Conservation (phyloP, 441 rosid species). For the Daphne laureola region DNA sequence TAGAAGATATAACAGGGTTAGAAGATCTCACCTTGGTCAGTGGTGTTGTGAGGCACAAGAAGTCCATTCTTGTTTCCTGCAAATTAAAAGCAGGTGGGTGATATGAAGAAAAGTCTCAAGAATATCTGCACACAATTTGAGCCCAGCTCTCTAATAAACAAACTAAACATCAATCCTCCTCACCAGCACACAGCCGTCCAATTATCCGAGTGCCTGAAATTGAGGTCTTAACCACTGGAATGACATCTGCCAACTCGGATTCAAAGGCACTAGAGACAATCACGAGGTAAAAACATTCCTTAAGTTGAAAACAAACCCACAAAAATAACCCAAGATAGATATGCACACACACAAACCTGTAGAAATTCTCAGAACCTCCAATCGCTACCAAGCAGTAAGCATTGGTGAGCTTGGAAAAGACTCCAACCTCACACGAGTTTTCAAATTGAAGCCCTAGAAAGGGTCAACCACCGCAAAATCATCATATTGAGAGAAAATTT, state of each 20-base stretch:
- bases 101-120: not conserved
- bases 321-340: not conserved
- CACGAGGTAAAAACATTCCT: conserved; percentile 4
- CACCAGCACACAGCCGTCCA: conserved; percentile 87
- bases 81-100: conserved; percentile 2
- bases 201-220: conserved; percentile 74
- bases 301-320: not conserved
- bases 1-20: not conserved
- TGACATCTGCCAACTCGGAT: conserved; percentile 65
- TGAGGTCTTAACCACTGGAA: conserved; percentile 87
- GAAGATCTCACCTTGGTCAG: conserved; percentile 71
- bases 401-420: conserved; percentile 91
- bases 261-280: conserved; percentile 51
- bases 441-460: conserved; percentile 82
- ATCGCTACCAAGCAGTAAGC: conserved; percentile 92
- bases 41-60: conserved; percentile 86
- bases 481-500: not conserved
- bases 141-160: not conserved
- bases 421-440: conserved; percentile 88
- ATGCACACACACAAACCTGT: conserved; percentile 48
- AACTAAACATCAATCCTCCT: conserved; percentile 9
- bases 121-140: not conserved
- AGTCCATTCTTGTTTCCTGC: conserved; percentile 95
- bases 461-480: conserved; percentile 1
- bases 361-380: conserved; percentile 88